Conservation (phyloP, 306 rosid genomes). For the Cicer arietinum region DNA sequence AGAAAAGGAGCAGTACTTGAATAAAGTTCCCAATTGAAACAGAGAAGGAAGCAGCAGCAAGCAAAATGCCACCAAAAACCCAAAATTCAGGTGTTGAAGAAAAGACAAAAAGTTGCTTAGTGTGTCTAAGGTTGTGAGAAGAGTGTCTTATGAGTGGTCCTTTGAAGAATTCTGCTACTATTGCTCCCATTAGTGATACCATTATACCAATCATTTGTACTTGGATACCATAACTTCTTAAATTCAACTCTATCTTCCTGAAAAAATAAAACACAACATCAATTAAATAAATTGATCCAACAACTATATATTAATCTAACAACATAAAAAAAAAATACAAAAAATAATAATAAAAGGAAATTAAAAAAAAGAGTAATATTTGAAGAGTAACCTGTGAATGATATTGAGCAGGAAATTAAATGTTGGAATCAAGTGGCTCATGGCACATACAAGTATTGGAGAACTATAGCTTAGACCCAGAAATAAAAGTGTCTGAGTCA, state of each 20-base stretch:
- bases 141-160: conserved; percentile 65
- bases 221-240: conserved; percentile 52
- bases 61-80: conserved; percentile 75
- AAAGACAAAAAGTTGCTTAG: conserved; percentile 56
- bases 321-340: background rate
- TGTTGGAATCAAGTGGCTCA: conserved; percentile 74
- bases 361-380: too few species aligned
- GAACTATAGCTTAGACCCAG: conserved; percentile 74
- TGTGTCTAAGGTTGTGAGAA: conserved; percentile 49
- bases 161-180: conserved; percentile 55
- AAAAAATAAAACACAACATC: background rate
- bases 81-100: conserved; percentile 71
- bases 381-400: conserved; percentile 59
- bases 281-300: conserved; percentile 21
- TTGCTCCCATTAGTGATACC: conserved; percentile 69
- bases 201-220: conserved; percentile 63
- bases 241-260: conserved; percentile 55
- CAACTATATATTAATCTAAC: background rate
- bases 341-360: background rate
- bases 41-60: conserved; percentile 66
- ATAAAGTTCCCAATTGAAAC: conserved; percentile 63
- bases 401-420: conserved; percentile 65
- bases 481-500: conserved; percentile 69
- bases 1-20: conserved; percentile 45
- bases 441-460: conserved; percentile 75